Percentiles rank a stretch among this genome's conserved stretches.
phyloP scores from a whole-genome alignment of 2,329 filamentous ascomycete species.

The Cercospora sp. region DNA sequence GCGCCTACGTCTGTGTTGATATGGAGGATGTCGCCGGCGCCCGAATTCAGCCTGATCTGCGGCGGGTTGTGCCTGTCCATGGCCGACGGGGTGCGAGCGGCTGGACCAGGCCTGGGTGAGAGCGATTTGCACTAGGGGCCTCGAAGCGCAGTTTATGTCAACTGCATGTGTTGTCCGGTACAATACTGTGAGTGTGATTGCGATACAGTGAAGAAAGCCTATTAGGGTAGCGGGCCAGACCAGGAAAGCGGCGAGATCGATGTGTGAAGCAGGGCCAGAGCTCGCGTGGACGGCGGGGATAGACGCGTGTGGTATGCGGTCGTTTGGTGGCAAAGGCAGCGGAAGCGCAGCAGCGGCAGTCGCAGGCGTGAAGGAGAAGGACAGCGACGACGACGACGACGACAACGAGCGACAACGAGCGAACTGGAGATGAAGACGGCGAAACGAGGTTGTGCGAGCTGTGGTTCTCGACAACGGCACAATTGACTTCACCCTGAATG shows the following conservation, averaged over 20 bases:
- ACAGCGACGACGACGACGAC: neutral
- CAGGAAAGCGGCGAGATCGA: neutral
- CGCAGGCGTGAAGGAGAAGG: neutral
- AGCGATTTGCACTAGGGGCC: neutral
- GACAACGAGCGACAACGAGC: neutral
- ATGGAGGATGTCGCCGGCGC: constrained; percentile 54
- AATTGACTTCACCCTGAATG: neutral
- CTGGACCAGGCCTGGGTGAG: neutral
- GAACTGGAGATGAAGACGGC: neutral
- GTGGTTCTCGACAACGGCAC: neutral
- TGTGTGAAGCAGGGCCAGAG: neutral
- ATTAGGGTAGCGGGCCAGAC: neutral
- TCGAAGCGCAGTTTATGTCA: neutral
- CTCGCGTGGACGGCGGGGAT: neutral
- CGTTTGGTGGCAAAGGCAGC: neutral
- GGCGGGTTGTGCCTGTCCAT: constrained; percentile 44
- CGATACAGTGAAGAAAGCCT: neutral
- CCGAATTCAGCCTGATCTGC: constrained; percentile 66
- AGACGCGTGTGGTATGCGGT: neutral
- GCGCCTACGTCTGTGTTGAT: constrained; percentile 32
- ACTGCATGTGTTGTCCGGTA: constrained; percentile 3
- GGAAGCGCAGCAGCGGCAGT: neutral
- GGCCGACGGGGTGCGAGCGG: neutral
- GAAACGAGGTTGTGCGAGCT: neutral
- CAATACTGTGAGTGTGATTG: neutral